Base-by-base conservation (phyloP, 1,139 yeast species). In the Scheffersomyces cryptocercus region DNA sequence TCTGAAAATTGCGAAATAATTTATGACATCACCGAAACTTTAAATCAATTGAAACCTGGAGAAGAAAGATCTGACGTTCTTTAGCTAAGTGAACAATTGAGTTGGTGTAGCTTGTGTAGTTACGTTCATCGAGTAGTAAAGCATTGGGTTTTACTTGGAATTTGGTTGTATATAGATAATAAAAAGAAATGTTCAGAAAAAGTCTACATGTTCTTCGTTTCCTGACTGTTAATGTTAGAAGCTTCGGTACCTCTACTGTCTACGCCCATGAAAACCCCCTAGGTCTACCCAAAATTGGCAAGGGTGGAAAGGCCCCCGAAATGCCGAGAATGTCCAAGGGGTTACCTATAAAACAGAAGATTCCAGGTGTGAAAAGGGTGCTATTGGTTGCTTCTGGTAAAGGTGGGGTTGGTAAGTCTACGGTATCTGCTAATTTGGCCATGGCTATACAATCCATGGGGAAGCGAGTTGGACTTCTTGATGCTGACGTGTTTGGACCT, bases 401-500 rank as follows among this genome's bases (percentile, higher is more conserved):
- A 57, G 93, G 93, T 0, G 93, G 93, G 0, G 93, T 85, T 37
- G 90, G 81, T 40, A 80, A 81, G 53, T 78, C 82, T 0, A 79
- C 84, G 0, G 82, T 79, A 0, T 64, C 82, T 8, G 84, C 83
- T 4, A 89, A 88, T 52, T 55, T 85, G 11, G 95, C 95, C 0
- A 57, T 85, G 40, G 79, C 88, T 0, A 61, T 88, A 41, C 78
- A 77, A 31, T 59, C 68, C 28, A 59, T 68, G 29, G 88, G 89
- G 1, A 67, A 77, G 36, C 73, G 72, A 29, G 84, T 82, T 0
- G 96, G 96, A 0, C 61, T 88, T 2, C 69, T 88, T 11, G 96
- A 88, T 60, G 88, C 85, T 0, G 96, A 88, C 61, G 73, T 88
- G 7, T 88, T 88, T 65, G 96, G 96, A 0, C 96, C 96, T 0